Evolutionary conservation across 352 stramenopile species (phyloP).

Genomic region (Globisporangium apiculatum): DNA sequence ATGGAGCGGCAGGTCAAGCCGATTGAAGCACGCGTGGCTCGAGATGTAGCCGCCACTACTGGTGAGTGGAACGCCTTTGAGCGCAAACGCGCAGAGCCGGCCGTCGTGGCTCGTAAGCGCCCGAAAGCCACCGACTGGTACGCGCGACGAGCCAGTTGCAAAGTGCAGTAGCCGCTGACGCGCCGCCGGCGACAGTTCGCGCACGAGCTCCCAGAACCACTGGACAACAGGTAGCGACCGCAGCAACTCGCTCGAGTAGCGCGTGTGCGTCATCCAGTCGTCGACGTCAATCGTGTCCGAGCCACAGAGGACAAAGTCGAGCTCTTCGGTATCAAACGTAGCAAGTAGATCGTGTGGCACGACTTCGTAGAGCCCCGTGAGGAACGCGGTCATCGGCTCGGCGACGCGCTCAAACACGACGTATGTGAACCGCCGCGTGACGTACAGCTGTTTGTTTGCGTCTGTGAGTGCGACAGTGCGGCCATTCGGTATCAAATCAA

Average conservation of each 20-base stretch:
- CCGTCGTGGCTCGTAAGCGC: constrained; percentile 76
- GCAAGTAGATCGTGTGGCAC: constrained; percentile 86
- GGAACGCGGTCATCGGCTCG: constrained; percentile 58
- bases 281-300: constrained; percentile 91
- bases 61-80: constrained; percentile 42
- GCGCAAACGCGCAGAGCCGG: constrained; percentile 57
- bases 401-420: constrained; percentile 84
- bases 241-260: constrained; percentile 20
- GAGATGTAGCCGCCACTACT: constrained; percentile 34
- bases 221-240: constrained; percentile 18
- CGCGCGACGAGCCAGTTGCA: constrained; percentile 70
- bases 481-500: constrained; percentile 42
- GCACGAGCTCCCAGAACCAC: constrained; percentile 85
- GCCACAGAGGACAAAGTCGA: constrained; percentile 92
- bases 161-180: constrained; percentile 69
- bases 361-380: constrained; percentile 92
- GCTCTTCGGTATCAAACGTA: constrained; percentile 93
- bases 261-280: constrained; percentile 85
- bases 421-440: constrained; percentile 86
- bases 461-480: constrained; percentile 73
- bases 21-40: constrained; percentile 78
- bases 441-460: constrained; percentile 88
- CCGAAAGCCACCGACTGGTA: constrained; percentile 63
- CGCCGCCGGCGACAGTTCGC: constrained; percentile 74
- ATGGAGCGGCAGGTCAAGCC: constrained; percentile 94